phyloP scores from a whole-genome alignment of 345 rosid genomes.

The Litchi chinensis region DNA sequence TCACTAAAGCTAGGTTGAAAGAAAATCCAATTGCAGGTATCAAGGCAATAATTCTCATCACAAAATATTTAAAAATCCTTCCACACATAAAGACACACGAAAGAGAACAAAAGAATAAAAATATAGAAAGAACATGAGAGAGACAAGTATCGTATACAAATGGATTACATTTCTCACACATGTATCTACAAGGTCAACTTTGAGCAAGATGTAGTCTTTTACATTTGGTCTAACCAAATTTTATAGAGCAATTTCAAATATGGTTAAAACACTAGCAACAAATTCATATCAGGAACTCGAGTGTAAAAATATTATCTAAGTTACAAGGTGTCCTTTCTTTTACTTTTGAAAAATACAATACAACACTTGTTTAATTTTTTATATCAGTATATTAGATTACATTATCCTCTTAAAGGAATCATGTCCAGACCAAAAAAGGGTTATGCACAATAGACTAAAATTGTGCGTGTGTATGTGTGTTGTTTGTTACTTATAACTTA shows the following conservation, averaged over 20 bases:
- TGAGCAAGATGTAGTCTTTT: background rate
- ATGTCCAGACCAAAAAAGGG: background rate
- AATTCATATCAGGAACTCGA: no score
- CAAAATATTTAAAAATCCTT: background rate
- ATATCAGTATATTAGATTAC: background rate
- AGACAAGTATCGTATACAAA: background rate
- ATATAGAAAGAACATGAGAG: background rate
- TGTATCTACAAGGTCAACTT: background rate
- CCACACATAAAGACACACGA: background rate
- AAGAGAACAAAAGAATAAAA: background rate
- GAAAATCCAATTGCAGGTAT: background rate
- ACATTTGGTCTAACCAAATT: background rate
- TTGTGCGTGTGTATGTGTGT: background rate
- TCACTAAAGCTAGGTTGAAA: background rate
- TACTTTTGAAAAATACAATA: background rate
- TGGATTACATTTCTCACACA: background rate
- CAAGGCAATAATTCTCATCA: background rate
- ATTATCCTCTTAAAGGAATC: background rate
- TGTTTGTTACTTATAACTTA: background rate
- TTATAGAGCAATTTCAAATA: background rate
- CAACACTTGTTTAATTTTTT: background rate
- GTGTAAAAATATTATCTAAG: background rate
- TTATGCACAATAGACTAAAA: background rate
- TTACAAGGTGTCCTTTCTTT: background rate
- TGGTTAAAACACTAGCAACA: background rate